These are phyloP conservation scores for Candida gorgasii DNA, from an alignment of 805 yeast species.

Conservation along the genomic window DNA sequence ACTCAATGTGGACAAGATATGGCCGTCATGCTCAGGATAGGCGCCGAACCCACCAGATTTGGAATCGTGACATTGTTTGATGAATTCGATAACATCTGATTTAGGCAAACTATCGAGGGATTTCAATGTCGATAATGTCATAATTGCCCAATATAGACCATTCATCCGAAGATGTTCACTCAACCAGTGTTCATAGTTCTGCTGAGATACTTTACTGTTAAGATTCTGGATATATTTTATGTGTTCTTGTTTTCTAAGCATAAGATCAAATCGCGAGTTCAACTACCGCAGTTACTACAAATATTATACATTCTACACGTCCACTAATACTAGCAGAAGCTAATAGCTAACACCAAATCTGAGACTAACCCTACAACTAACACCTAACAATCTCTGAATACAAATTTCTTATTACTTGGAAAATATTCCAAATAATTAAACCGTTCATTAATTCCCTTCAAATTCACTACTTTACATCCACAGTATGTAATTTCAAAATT, in stretches of 20 bases:
- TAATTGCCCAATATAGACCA: constrained; percentile 95
- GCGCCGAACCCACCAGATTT: constrained; percentile 84
- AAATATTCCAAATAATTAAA: constrained; percentile 72
- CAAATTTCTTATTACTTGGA: constrained; percentile 51
- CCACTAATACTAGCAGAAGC: too few species aligned
- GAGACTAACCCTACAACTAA: too few species aligned
- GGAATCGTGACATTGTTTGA: constrained; percentile 61
- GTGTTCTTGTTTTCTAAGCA: constrained; percentile 23
- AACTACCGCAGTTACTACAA: too few species aligned
- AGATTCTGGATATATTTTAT: constrained; percentile 36
- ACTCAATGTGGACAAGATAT: constrained; percentile 78
- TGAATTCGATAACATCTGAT: constrained; percentile 65
- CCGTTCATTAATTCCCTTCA: constrained; percentile 51
- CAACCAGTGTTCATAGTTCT: constrained; percentile 78
- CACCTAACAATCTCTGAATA: constrained; percentile 19
- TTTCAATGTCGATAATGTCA: constrained; percentile 65
- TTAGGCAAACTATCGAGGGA: constrained; percentile 55
- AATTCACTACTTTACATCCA: constrained; percentile 77
- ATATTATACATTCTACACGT: too few species aligned
- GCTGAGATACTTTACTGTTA: constrained; percentile 35
- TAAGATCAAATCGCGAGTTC: too few species aligned
- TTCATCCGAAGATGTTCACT: constrained; percentile 87
- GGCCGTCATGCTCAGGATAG: constrained; percentile 87
- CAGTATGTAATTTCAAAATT: constrained; percentile 74
- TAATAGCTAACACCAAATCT: too few species aligned